Evolutionary conservation across 75 land plant genomes (phyloP).

Genomic region (Isoetes taiwanensis): DNA sequence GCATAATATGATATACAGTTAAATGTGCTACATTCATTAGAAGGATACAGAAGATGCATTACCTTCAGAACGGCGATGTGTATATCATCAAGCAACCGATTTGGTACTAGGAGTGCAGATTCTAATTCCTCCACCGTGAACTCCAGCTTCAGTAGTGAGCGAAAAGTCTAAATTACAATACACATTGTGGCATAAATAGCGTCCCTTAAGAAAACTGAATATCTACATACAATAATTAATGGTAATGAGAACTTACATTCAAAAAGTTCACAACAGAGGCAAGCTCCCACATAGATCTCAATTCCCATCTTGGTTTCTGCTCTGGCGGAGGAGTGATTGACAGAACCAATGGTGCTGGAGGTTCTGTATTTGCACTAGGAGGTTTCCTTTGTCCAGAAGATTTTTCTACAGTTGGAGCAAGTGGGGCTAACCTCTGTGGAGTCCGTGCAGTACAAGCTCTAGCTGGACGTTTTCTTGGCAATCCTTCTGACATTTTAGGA

Average conservation of each 20-base stretch:
- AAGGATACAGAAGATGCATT: not conserved
- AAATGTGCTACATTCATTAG: too few species aligned
- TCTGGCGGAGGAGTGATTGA: slow-evolving; percentile 27
- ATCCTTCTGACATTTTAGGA: too few species aligned
- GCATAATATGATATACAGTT: slow-evolving; percentile 9
- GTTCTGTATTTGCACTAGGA: slow-evolving; percentile 8
- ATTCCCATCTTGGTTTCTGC: slow-evolving; percentile 43
- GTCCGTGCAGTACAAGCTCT: slow-evolving; percentile 28
- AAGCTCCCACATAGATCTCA: slow-evolving; percentile 88
- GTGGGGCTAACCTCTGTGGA: slow-evolving; percentile 7
- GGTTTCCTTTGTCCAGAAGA: not conserved
- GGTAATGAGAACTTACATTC: slow-evolving; percentile 32
- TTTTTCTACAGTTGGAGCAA: not conserved
- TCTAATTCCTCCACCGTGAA: slow-evolving; percentile 89
- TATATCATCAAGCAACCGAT: slow-evolving; percentile 53
- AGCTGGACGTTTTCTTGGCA: slow-evolving; percentile 21
- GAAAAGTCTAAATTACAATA: slow-evolving; percentile 42
- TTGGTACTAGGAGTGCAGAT: slow-evolving; percentile 75
- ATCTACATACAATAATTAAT: too few species aligned
- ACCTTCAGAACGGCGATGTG: slow-evolving; percentile 89
- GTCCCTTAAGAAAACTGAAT: too few species aligned
- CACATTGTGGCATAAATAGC: too few species aligned
- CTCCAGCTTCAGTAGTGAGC: slow-evolving; percentile 56
- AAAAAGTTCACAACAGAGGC: slow-evolving; percentile 79
- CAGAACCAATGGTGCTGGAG: slow-evolving; percentile 35